A percentile compares a stretch with the other conserved stretches of the same genome.
Conservation (phyloP, 2,329 filamentous ascomycete genomes). For the Chalaropsis ovoidea region DNA sequence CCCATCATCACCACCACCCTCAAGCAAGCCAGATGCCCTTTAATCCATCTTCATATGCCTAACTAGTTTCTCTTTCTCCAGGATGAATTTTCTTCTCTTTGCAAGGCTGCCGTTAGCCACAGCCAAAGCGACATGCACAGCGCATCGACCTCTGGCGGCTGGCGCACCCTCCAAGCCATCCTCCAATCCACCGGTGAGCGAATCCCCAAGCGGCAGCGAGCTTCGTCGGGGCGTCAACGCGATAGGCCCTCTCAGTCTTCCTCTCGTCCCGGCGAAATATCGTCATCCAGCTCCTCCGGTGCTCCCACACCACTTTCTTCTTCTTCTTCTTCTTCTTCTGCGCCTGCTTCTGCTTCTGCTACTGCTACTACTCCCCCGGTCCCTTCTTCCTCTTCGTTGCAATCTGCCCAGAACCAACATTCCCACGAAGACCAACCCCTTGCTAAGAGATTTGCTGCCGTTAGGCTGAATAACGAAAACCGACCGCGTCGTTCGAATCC, state of each 20-base stretch:
- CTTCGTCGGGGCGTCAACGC: constrained; percentile 23
- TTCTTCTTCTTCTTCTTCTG: constrained; percentile 21
- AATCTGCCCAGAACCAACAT: constrained; percentile 23
- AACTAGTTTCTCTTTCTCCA: constrained; percentile 33
- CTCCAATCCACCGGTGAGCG: constrained; percentile 96
- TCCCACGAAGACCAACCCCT: constrained; percentile 43
- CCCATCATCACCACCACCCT: not conserved
- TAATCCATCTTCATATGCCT: constrained; percentile 18
- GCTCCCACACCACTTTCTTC: constrained; percentile 28
- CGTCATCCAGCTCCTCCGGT: constrained; percentile 29
- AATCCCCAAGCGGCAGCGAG: constrained; percentile 61
- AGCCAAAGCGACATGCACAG: constrained; percentile 73
- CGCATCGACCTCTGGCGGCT: constrained; percentile 77
- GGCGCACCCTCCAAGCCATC: constrained; percentile 88
- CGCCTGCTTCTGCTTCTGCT: constrained; percentile 14
- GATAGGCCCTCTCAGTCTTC: constrained; percentile 22
- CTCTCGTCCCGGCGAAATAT: constrained; percentile 28
- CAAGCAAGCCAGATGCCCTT: not conserved
- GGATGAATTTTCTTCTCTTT: constrained; percentile 83
- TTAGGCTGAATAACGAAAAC: constrained; percentile 47
- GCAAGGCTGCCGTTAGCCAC: constrained; percentile 70
- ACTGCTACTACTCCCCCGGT: not conserved
- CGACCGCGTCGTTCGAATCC: constrained; percentile 20
- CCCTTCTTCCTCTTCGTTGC: constrained; percentile 7
- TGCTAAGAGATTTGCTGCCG: constrained; percentile 57